Evolutionary conservation across 352 stramenopile species (phyloP).

Genomic region (Aphanomyces astaci): DNA sequence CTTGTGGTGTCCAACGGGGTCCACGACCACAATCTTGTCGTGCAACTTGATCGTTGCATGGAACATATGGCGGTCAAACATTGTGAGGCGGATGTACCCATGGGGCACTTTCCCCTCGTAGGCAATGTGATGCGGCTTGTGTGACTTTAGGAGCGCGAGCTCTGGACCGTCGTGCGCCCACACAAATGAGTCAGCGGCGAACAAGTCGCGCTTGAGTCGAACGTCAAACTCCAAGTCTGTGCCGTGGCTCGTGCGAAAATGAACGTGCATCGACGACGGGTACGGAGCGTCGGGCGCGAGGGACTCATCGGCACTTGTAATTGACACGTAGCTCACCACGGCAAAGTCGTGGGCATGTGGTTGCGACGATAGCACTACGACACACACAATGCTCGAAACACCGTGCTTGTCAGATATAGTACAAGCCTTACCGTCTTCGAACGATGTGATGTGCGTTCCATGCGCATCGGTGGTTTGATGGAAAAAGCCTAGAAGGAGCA

Average conservation of each 20-base stretch:
- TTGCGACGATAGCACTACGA: background rate
- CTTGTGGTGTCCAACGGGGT: slow-evolving; percentile 10
- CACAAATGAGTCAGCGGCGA: background rate
- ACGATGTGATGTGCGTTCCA: background rate
- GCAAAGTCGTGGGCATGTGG: background rate
- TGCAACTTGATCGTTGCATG: slow-evolving; percentile 15
- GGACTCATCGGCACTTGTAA: background rate
- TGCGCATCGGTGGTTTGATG: background rate
- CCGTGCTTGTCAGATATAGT: background rate
- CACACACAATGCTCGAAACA: background rate
- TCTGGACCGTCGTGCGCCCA: slow-evolving; percentile 9
- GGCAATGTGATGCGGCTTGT: slow-evolving; percentile 1
- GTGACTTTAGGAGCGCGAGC: background rate
- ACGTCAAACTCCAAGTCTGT: background rate
- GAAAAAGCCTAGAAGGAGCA: background rate
- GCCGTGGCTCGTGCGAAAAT: background rate
- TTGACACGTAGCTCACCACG: background rate
- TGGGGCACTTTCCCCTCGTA: slow-evolving; percentile 3
- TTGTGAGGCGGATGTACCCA: slow-evolving; percentile 18
- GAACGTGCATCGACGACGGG: background rate
- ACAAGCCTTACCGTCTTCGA: background rate
- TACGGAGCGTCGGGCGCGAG: background rate
- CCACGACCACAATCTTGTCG: slow-evolving; percentile 15
- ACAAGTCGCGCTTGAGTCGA: background rate
- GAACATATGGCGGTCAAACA: background rate